phyloP scores from a whole-genome alignment of 345 rosid species.

The Aquilaria yunnanensis region DNA sequence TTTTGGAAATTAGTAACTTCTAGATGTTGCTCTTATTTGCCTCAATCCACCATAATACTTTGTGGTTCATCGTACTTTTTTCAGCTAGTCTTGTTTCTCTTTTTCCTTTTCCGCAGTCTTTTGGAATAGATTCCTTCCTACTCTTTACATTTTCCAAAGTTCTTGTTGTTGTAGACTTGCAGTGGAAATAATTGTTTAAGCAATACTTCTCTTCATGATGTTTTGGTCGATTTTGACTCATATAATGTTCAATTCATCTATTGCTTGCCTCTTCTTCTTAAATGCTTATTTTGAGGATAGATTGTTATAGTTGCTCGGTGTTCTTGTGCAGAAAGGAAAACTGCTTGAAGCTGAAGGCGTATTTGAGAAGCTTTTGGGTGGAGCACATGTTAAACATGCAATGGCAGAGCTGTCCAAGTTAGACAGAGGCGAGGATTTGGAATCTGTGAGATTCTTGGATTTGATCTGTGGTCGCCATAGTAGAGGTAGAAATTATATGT shows the following conservation, averaged over 20 bases:
- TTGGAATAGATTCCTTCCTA: too few species aligned
- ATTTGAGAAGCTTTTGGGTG: slow-evolving; percentile 83
- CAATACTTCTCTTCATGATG: neutral
- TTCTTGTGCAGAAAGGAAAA: slow-evolving; percentile 67
- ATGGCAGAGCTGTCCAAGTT: slow-evolving; percentile 70
- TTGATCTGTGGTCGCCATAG: slow-evolving; percentile 72
- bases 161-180: too few species aligned
- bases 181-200: too few species aligned
- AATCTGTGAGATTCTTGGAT: slow-evolving; percentile 60
- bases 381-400: slow-evolving; percentile 67
- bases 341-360: slow-evolving; percentile 77
- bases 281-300: slow-evolving; percentile 5
- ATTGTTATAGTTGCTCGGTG: slow-evolving; percentile 13
- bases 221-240: neutral
- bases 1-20: neutral
- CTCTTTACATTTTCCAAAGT: too few species aligned
- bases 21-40: neutral
- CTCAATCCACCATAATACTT: neutral
- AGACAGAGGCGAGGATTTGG: slow-evolving; percentile 66
- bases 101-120: neutral
- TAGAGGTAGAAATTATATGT: slow-evolving; percentile 53
- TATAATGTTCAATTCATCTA: slow-evolving; percentile 1
- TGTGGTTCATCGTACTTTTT: neutral
- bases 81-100: neutral
- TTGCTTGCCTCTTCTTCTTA: neutral